Base-by-base conservation (phyloP, 2,329 filamentous ascomycete genomes). In the Claviceps sp. region DNA sequence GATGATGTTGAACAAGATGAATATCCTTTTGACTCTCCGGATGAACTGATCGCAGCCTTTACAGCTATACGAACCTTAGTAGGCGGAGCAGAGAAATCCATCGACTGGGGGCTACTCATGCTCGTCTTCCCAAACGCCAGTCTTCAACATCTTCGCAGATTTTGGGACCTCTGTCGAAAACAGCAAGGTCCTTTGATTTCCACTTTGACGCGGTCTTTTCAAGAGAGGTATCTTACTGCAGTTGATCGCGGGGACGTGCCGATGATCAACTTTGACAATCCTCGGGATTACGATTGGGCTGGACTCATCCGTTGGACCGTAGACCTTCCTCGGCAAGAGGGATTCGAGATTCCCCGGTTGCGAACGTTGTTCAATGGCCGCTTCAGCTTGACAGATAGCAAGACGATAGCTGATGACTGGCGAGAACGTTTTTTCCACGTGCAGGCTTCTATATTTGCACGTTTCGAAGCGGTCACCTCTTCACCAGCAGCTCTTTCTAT, bases 271-370 rank as follows among this genome's bases (percentile, higher is more conserved):
- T 86, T 78, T 56, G 73, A 85, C 49, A 68, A 84, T 46, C 72
- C 81, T 0, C 64, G 76, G 41, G 73, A 75, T 1, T 88, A 87
- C 54, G 82, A 90, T 60, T 89, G 87, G 85, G 67, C 71, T 10
- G 65, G 64, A 4, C 65, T 90, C 5, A 75, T 89, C 47, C 71
- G 75, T 39, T 91, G 87, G 87, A 76, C 82, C 1, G 69, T 80
- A 56, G 70, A 73, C 22, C 76, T 78, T 4, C 66, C 73, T 24
- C 68, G 68, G 0, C 65, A 71, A 34, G 68, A 73, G 51, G 70
- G 70, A 0, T 60, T 75, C 38, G 63, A 71, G 22, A 70, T 84
- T 2, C 80, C 80, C 1, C 61, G 62, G 3, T 71, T 71, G 1
- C 69, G 72, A 45, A 59, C 64, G 13, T 62, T 64, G n/a, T 62